Evolutionary conservation across 1,284 basidiomycete genomes (phyloP), one percentile per base, ranked within the genome.

Genomic region (Pseudozyma sp.): DNA sequence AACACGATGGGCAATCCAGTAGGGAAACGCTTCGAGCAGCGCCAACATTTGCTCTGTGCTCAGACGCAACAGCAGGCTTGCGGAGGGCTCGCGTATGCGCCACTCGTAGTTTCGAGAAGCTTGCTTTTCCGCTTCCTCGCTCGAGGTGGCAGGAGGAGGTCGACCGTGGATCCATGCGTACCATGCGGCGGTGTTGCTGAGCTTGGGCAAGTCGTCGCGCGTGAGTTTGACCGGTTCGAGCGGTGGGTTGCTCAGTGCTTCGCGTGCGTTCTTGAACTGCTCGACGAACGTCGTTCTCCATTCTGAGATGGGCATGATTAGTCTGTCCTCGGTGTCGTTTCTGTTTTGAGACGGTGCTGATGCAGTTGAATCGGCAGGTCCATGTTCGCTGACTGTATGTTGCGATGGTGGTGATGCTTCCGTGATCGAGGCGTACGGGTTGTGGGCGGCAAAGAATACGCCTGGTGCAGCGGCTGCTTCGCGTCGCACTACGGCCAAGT

Each of bases 401-500:
- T 24, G 3, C 24, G 40, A 37, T 2, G 13, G n/a, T 5, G 51
- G 24, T 5, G 34, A 31, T 40, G 29, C 24, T 8, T 40, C 6
- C 4, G 34, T n/a, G 7, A 37, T 44, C 5, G 37, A n/a, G 7
- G 70, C 75, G 43, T 73, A 79, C 0, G 78, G 72, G 42, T 79
- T 77, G 55, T 63, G 59, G 1, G 61, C 39, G 6, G 75, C 75
- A 14, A 61, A 59, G 16, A 71, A 75, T 34, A 75, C 45, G 17
- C 54, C 45, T 3, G 75, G 75, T 17, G 61, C 62, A 30, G 63
- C 49, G 0, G 62, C 62, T 24, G 75, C 75, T 54, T 78, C 69
- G 3, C 66, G 57, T 61, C 81, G 61, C 17, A 83, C 81, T 35
- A 81, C 61, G 7, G 81, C 81, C 0, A 83, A 66, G 44, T 83